Conservation (phyloP, 129 eudicot genomes). For the Cynara cardunculus region DNA sequence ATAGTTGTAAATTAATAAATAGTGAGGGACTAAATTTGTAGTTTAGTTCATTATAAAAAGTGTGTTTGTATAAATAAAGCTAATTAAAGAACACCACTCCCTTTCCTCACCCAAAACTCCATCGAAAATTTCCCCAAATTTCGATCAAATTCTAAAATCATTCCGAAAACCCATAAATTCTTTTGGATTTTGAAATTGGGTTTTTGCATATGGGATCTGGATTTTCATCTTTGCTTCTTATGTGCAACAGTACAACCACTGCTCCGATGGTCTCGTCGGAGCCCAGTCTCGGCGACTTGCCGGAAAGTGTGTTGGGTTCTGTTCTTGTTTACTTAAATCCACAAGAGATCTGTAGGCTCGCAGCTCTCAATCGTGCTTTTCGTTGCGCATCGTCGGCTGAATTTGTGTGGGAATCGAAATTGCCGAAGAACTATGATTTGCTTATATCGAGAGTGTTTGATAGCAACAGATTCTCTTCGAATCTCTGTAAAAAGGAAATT, state of each 20-base stretch:
- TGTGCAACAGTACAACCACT: conserved; percentile 29
- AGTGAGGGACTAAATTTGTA: neutral
- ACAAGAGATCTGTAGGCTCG: conserved; percentile 62
- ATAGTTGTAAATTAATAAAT: neutral
- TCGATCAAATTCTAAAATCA: conserved; percentile 6
- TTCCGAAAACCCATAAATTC: neutral
- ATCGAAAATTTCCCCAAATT: neutral
- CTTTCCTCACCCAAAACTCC: conserved; percentile 4
- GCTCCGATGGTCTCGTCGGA: conserved; percentile 23
- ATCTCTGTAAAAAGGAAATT: conserved; percentile 58
- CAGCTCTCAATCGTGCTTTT: conserved; percentile 62
- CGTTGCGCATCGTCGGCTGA: conserved; percentile 78
- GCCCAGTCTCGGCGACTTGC: conserved; percentile 67
- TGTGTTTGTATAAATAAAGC: neutral
- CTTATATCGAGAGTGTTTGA: conserved; percentile 46
- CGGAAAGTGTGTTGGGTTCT: conserved; percentile 74
- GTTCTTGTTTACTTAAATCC: conserved; percentile 58
- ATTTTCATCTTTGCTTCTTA: conserved; percentile 26
- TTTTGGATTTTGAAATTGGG: neutral
- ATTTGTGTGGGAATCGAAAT: conserved; percentile 82
- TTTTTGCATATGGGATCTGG: conserved; percentile 30
- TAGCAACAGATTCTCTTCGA: conserved; percentile 1
- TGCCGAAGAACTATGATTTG: conserved; percentile 60
- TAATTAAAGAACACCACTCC: conserved; percentile 14
- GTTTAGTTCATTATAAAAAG: conserved; percentile 1